Evolutionary conservation across 2,329 filamentous ascomycete genomes (phyloP), one percentile per base, ranked within the genome.

Genomic region (Aureobasidium lini): DNA sequence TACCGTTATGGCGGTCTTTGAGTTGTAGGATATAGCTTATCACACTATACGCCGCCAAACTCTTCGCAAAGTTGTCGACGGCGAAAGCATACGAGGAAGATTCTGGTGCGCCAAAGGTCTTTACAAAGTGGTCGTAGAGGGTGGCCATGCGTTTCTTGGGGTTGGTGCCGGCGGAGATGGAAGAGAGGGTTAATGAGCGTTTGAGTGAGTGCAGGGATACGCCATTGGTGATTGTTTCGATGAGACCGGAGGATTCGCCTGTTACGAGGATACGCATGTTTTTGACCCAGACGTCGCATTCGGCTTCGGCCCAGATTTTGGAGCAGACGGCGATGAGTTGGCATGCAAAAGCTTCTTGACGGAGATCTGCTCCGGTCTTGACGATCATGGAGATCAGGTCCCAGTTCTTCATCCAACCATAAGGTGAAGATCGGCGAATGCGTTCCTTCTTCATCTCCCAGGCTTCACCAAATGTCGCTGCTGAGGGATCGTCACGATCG

Each of bases 401-500:
- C 89, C 89, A 94, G 69, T 91, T 93, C 75, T 89, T 89, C 85
- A 91, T 90, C 84, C 88, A 90, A 9, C 89, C 89, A 69, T 92
- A 94, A 0, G 89, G 89, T 0, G 89, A 93, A 1, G 88, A 88
- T 66, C 88, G 87, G 62, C 89, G 82, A 69, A 94, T 90, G 18
- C 89, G 87, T 72, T 93, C 89, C 67, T 88, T 89, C 73, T 94
- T 94, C 59, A 85, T 81, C 66, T 87, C 84, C 89, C 89, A 94
- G 18, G 89, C 89, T 73, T 94, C 89, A 61, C 90, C 89, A 72
- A 94, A 93, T 5, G 90, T 90, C 9, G 89, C 89, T 37, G 89
- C 89, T 67, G 88, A 92, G 43, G 89, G 89, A 69, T 94, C 89
- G 68, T 94, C 89, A 39, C 89, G 85, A 71, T 94, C 89, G 36